A percentile compares a stretch with the other conserved stretches of the same genome.
These are phyloP conservation scores for Thelephora terrestris DNA, from an alignment of 1,284 basidiomycete species.

Conservation along the genomic window DNA sequence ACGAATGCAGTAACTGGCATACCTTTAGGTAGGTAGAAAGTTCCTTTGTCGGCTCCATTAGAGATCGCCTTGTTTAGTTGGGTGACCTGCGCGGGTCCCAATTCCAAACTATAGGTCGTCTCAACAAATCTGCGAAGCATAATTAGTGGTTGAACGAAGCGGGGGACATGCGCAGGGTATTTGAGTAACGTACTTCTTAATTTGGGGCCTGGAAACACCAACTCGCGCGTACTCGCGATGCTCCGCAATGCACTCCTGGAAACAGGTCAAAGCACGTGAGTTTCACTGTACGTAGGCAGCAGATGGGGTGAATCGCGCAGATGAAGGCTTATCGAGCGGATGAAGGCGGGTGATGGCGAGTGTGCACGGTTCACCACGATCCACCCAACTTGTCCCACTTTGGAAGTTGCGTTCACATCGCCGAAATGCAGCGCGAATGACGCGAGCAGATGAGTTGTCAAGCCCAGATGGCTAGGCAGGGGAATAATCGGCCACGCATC, in stretches of 20 bases:
- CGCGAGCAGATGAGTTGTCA: not conserved
- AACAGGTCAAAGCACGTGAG: slow-evolving; percentile 7
- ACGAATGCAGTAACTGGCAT: slow-evolving; percentile 5
- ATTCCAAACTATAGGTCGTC: slow-evolving; percentile 56
- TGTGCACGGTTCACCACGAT: not conserved
- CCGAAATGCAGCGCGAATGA: not conserved
- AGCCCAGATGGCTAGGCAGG: no score
- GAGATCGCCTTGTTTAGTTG: slow-evolving; percentile 79
- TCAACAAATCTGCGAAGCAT: not conserved
- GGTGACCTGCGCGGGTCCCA: slow-evolving; percentile 68
- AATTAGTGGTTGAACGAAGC: not conserved
- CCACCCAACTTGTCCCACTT: not conserved
- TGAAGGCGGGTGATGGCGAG: not conserved
- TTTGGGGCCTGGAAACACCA: slow-evolving; percentile 85
- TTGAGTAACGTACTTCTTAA: slow-evolving; percentile 65
- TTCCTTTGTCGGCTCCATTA: slow-evolving; percentile 68
- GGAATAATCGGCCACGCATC: slow-evolving; percentile 6
- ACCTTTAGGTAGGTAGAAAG: slow-evolving; percentile 87
- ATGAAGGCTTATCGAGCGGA: not conserved
- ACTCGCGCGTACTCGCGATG: slow-evolving; percentile 69
- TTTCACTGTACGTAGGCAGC: not conserved
- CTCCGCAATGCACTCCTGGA: slow-evolving; percentile 71
- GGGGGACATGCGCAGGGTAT: not conserved
- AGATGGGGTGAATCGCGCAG: not conserved
- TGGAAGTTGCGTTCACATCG: not conserved